Conservation (phyloP, 129 eudicot genomes). For the Artemisia argyi region DNA sequence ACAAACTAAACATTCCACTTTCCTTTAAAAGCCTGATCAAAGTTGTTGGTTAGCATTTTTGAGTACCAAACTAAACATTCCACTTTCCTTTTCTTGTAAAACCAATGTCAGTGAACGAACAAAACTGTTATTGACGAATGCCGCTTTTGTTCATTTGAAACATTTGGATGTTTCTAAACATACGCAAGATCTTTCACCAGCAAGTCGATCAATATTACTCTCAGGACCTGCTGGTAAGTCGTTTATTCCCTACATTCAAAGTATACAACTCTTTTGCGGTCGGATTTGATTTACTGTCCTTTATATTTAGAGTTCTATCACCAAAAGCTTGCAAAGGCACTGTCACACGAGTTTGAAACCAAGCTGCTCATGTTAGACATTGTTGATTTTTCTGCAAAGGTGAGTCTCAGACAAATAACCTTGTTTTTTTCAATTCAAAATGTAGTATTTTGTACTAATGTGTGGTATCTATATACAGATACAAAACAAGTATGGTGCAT, state of each 20-base stretch:
- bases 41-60: no score
- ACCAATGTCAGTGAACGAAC: conserved; percentile 75
- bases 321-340: conserved; percentile 86
- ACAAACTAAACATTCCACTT: no score
- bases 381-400: conserved; percentile 82
- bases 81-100: conserved; percentile 9
- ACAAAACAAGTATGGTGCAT: conserved; percentile 80
- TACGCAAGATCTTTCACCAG: conserved; percentile 82
- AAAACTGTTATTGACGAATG: conserved; percentile 70
- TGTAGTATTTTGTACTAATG: conserved; percentile 29
- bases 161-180: conserved; percentile 79
- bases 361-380: conserved; percentile 77
- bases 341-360: conserved; percentile 80
- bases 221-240: conserved; percentile 85
- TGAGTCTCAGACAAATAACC: conserved; percentile 8
- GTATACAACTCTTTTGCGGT: conserved; percentile 10
- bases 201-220: conserved; percentile 85
- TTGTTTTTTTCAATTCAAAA: conserved; percentile 2
- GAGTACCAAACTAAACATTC: no score
- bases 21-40: no score
- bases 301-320: conserved; percentile 63
- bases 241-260: conserved; percentile 14
- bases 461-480: conserved; percentile 49
- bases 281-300: conserved; percentile 13
- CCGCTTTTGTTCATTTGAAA: conserved; percentile 91